These are phyloP conservation scores for Naganishia sp. DNA, from an alignment of 1,284 basidiomycete genomes.

Conservation along the genomic window DNA sequence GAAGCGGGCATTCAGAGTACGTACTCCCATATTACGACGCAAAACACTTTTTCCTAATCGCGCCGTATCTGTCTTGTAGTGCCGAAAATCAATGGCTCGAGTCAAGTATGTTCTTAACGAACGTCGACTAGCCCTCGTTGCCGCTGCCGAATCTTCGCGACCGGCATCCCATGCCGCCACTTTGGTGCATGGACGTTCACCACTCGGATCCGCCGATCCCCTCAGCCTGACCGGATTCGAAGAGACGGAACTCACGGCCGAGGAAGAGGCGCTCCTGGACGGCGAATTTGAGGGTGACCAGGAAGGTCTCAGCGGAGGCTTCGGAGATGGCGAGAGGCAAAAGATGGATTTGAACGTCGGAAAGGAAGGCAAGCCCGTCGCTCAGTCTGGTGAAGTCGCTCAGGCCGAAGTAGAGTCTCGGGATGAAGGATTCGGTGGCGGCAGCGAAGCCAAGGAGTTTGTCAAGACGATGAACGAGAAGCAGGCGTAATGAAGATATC, in stretches of 20 bases:
- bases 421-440: constrained; percentile 49
- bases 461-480: constrained; percentile 37
- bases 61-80: constrained; percentile 57
- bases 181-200: constrained; percentile 40
- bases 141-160: constrained; percentile 58
- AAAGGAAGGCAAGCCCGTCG: constrained; percentile 36
- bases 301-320: constrained; percentile 15
- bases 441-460: constrained; percentile 45
- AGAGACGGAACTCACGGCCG: constrained; percentile 27
- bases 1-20: constrained; percentile 45
- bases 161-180: constrained; percentile 16
- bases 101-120: constrained; percentile 94
- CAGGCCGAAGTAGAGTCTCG: constrained; percentile 45
- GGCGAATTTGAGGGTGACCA: constrained; percentile 19
- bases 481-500: constrained; percentile 5
- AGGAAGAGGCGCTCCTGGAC: constrained; percentile 27
- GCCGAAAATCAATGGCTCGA: constrained; percentile 92
- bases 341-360: constrained; percentile 34
- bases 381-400: constrained; percentile 36
- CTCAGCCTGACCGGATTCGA: constrained; percentile 32
- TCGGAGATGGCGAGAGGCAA: constrained; percentile 34
- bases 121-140: constrained; percentile 74
- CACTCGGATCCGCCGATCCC: constrained; percentile 58
- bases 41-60: constrained; percentile 18
- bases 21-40: constrained; percentile 31